Percentiles rank a stretch among this genome's conserved stretches.
Evolutionary conservation across 495 filamentous ascomycete genomes (phyloP).

Genomic region (Trichoderma erinaceum): DNA sequence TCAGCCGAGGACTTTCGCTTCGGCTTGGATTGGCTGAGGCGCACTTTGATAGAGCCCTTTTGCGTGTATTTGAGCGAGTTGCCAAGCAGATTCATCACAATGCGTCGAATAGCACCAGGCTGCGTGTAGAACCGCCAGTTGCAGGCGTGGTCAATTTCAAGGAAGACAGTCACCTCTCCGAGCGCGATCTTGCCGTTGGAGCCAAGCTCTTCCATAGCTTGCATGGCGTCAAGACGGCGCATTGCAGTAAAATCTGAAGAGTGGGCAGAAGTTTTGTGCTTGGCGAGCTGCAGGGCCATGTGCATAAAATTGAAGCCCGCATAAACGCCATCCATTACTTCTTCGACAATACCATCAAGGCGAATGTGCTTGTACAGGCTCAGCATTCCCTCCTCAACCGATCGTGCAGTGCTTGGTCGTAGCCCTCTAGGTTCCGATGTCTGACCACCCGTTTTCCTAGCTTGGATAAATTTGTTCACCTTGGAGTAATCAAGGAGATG

Average conservation of each 20-base stretch:
- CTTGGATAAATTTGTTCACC: constrained; percentile 16
- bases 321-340: constrained; percentile 54
- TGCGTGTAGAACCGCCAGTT: constrained; percentile 62
- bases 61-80: constrained; percentile 79
- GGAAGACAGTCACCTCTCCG: constrained; percentile 46
- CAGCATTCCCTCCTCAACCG: constrained; percentile 24
- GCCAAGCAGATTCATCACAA: constrained; percentile 77
- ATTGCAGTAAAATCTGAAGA: neutral
- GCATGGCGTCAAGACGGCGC: constrained; percentile 15
- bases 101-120: constrained; percentile 64
- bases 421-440: constrained; percentile 14
- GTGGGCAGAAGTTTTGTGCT: constrained; percentile 19
- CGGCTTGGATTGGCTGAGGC: constrained; percentile 40
- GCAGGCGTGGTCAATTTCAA: constrained; percentile 53
- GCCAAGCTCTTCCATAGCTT: constrained; percentile 7
- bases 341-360: constrained; percentile 48
- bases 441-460: constrained; percentile 9
- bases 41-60: constrained; percentile 58
- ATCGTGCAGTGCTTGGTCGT: constrained; percentile 16
- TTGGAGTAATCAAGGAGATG: constrained; percentile 52
- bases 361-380: constrained; percentile 24
- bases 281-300: constrained; percentile 18
- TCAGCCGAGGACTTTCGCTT: constrained; percentile 11
- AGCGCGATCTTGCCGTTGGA: constrained; percentile 16
- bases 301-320: constrained; percentile 42